A percentile compares a stretch with the other conserved stretches of the same genome.
Conservation (phyloP, 2,329 filamentous ascomycete genomes). For the Emmonsiellopsis sp. region DNA sequence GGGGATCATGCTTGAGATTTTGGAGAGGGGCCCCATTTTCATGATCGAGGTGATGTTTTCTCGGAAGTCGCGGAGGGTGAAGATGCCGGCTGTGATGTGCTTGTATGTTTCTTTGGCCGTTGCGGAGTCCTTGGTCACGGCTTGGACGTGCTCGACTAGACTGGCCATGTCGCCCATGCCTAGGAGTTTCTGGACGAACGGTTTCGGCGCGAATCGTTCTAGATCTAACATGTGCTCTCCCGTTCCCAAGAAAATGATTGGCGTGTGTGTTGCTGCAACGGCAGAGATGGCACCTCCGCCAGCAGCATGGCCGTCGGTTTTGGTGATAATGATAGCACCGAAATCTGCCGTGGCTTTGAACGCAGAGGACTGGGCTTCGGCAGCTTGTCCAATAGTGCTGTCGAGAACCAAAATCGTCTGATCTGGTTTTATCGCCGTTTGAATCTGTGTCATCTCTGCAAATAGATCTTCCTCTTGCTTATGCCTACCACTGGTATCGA, state of each 20-base stretch:
- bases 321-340: slow-evolving; percentile 97
- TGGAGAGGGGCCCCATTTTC: slow-evolving; percentile 97
- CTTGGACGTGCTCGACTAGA: slow-evolving; percentile 91
- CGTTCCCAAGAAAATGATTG: slow-evolving; percentile 96
- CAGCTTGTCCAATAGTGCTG: slow-evolving; percentile 90
- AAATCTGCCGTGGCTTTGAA: slow-evolving; percentile 98
- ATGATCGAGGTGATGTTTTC: slow-evolving; percentile 97
- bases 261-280: slow-evolving; percentile 89
- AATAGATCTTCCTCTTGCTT: slow-evolving; percentile 92
- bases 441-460: slow-evolving; percentile 96
- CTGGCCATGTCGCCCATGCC: slow-evolving; percentile 97
- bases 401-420: slow-evolving; percentile 99
- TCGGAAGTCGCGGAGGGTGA: slow-evolving; percentile 85
- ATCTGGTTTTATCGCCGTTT: slow-evolving; percentile 78
- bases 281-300: slow-evolving; percentile 97
- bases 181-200: slow-evolving; percentile 86
- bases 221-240: slow-evolving; percentile 95
- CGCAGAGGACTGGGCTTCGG: slow-evolving; percentile 85
- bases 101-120: slow-evolving; percentile 92
- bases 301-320: slow-evolving; percentile 91
- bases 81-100: slow-evolving; percentile 93
- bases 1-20: slow-evolving; percentile 98
- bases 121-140: slow-evolving; percentile 78
- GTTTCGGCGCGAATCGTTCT: slow-evolving; percentile 83
- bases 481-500: slow-evolving; percentile 92